Base-by-base conservation (phyloP, 108 stramenopile species). In the Nitzschia putrida region DNA sequence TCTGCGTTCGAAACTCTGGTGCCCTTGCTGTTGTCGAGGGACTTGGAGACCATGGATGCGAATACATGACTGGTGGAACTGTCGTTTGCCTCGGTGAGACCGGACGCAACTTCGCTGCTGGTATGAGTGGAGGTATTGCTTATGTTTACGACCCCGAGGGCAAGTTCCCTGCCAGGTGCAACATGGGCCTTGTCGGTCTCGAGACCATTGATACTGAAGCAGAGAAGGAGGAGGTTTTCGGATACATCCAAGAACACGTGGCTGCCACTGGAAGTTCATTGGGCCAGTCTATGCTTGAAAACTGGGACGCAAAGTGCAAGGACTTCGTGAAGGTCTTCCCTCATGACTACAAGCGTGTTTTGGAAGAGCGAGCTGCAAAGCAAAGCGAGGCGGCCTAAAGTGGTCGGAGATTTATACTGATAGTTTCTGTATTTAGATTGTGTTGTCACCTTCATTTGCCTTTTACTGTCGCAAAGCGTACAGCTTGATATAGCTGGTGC, bases 51-150 rank as follows among this genome's bases (percentile, higher is more conserved):
- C 98, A 99, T 76, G 95, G 96, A 37, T 95, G 93, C 53, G 98
- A 99, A 84, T 99, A 99, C 89, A 99, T 99, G 98, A 99, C 98
- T 25, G 97, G 97, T 50, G 97, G 97, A 58, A 66, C 84, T 44
- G 85, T 97, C 57, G 94, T 98, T 20, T 88, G 92, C 53, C 84
- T 98, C 47, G 98, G 97, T 45, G 81, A 86, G 37, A 97, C 96
- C 16, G 98, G 98, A 51, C 88, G 97, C 57, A 99, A 99, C 88
- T 97, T 97, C 77, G 97, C 93, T 68, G 98, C 98, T 25, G 98
- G 98, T 64, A 99, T 99, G 97, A 95, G 91, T 82, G 97, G 97
- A 25, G 98, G 98, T 29, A 83, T 96, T 69, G 97, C 96, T 1
- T 99, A 96, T 82, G 78, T 98, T 39, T 98, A 96, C 71, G 97